Base-by-base conservation (phyloP, 768 basidiomycete genomes). In the Coprinopsis sp. region DNA sequence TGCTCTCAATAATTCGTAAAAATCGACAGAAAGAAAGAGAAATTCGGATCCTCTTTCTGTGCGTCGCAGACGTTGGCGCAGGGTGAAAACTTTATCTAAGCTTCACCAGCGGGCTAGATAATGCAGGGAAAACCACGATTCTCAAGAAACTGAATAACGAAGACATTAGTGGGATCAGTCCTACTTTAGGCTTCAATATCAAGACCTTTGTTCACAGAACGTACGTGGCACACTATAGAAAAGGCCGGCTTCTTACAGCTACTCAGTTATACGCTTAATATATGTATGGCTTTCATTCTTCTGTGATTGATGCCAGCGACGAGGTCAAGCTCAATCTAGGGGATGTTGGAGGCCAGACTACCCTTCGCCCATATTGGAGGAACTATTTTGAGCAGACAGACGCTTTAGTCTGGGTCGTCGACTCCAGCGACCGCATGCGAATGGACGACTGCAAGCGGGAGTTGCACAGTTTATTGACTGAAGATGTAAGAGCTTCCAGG, bases 381-480 rank as follows among this genome's bases (percentile, higher is more conserved):
- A 99, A 98, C 65, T 98, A 98, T 68, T 98, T 98, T 56, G 96
- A 99, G 66, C 91, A 93, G 66, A 98, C 96, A 8, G 96, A 98
- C 66, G 95, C 89, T 6, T 74, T 99, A 34, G 92, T 98, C 27
- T 99, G 96, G 96, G 95, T 99, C 14, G 94, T 99, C 33, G 96
- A 99, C 70, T 95, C 93, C 0, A 79, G 87, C 29, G 95, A 98
- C 68, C 78, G 88, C 33, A 74, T 91, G 71, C 79, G 96, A 51
- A 90, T 96, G 78, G 67, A 72, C 39, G 94, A 98, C 63, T 98
- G 95, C 68, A 86, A 77, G 59, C 71, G 81, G 39, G 96, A 99
- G 66, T 74, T 98, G 18, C 83, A 87, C 55, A 83, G 75, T 56
- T 76, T 99, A 37, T 73, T 98, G 44, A 78, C 82, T 16, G 94